Percentiles rank a stretch among this genome's conserved stretches.
Conservation (phyloP, 2,329 filamentous ascomycete species). For the Aspergillus luchuensis region DNA sequence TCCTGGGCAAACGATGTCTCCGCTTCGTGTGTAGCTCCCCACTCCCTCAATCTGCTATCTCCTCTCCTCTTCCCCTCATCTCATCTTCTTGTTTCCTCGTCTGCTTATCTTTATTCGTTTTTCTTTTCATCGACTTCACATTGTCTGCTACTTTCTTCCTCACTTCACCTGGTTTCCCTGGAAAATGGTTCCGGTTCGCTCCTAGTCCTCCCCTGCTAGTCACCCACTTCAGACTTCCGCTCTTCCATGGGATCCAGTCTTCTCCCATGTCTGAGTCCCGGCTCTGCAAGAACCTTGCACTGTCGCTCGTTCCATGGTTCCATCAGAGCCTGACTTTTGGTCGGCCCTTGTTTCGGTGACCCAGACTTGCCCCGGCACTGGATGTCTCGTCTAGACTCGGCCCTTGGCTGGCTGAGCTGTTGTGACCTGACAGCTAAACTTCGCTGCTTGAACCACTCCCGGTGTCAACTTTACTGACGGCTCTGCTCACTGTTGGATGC, state of each 20-base stretch:
- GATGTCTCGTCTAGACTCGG: conserved; percentile 5
- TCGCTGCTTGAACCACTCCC: conserved; percentile 5
- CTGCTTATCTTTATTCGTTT: background rate
- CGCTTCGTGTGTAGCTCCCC: too few relatives aligned
- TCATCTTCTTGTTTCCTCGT: too few relatives aligned
- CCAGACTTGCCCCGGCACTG: conserved; percentile 11
- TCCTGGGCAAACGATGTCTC: too few relatives aligned
- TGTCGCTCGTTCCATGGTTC: conserved; percentile 1
- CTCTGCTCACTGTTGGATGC: background rate
- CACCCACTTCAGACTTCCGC: background rate
- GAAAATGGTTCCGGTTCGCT: background rate
- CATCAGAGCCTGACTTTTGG: conserved; percentile 5
- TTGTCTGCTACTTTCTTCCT: background rate
- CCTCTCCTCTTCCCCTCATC: too few relatives aligned
- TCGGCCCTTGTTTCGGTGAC: conserved; percentile 11
- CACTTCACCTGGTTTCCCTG: background rate
- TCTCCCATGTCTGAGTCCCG: background rate
- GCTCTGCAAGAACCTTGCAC: conserved; percentile 6
- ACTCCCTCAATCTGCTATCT: too few relatives aligned
- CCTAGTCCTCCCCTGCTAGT: background rate
- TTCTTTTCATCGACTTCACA: background rate
- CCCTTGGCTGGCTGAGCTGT: conserved; percentile 4
- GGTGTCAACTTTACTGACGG: background rate
- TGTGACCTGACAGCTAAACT: conserved; percentile 15
- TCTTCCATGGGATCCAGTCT: background rate